Evolutionary conservation across 805 yeast species (phyloP).

Genomic region (Crinitomyces ghanaensis): DNA sequence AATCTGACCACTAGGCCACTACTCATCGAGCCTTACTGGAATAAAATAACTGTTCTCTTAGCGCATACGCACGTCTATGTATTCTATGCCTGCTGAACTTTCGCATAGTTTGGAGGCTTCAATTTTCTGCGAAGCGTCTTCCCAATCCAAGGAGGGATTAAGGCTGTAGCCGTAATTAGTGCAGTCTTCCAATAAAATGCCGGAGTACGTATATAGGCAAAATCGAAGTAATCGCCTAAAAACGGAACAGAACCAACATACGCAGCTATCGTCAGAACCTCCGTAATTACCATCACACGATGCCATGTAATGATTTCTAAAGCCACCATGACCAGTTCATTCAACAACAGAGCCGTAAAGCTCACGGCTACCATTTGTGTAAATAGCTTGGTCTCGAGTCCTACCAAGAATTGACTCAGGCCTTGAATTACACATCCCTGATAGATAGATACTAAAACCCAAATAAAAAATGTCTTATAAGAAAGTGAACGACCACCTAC

Average conservation of each 20-base stretch:
- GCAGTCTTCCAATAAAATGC: slow-evolving; percentile 59
- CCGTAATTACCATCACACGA: slow-evolving; percentile 59
- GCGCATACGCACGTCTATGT: background rate
- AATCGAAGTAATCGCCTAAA: slow-evolving; percentile 74
- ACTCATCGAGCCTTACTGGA: background rate
- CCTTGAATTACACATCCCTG: slow-evolving; percentile 86
- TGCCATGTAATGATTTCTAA: slow-evolving; percentile 90
- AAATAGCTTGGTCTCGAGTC: slow-evolving; percentile 44
- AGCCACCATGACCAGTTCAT: slow-evolving; percentile 90
- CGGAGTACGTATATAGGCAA: slow-evolving; percentile 46
- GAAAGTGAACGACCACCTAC: slow-evolving; percentile 81
- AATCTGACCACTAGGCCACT: slow-evolving; percentile 30
- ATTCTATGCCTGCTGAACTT: slow-evolving; percentile 73
- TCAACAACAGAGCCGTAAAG: slow-evolving; percentile 66
- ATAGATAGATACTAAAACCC: slow-evolving; percentile 82
- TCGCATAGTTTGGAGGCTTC: slow-evolving; percentile 93
- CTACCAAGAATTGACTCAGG: slow-evolving; percentile 64
- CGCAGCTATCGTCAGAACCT: slow-evolving; percentile 53
- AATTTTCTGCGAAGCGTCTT: slow-evolving; percentile 63
- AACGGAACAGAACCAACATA: slow-evolving; percentile 75
- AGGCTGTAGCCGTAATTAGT: slow-evolving; percentile 53
- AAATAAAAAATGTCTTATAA: slow-evolving; percentile 75
- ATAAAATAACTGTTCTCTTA: background rate
- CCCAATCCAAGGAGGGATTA: slow-evolving; percentile 83
- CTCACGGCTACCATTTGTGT: slow-evolving; percentile 74